Base-by-base conservation (phyloP, 1,284 basidiomycete species). In the Trametes hirsuta region DNA sequence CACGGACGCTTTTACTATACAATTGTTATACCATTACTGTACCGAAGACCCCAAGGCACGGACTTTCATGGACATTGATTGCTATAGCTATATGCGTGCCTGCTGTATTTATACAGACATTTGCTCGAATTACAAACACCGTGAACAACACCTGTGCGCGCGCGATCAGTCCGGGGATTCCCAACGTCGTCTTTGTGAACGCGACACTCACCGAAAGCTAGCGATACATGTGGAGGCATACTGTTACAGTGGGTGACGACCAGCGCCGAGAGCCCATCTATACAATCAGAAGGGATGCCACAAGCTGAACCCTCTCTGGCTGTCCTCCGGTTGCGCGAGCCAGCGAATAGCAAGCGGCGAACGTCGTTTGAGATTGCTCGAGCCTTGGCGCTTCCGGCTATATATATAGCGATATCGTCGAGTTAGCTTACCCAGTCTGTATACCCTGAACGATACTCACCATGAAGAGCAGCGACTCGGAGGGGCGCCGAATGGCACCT, bases 211-310 rank as follows among this genome's bases (percentile, higher is more conserved):
- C 34, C 5, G 18, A 6, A 4, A n/a, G 42, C 51, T 53, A 53
- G 10, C 42, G 52, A 53, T 53, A 53, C 52, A 53, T 22, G 9
- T 37, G 11, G 3, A 6, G 34, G 14, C 11, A 2, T 8, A 24
- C 21, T 11, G 34, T 4, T n/a, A 45, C 30, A 39, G n/a, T 18
- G 9, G 24, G 15, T 25, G 21, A 18, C 6, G 9, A 18, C 21
- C 6, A 14, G 10, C 9, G 8, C 21, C 11, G 22, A 41, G 3
- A 4, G 9, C 0, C 12, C 35, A 4, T 11, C 14, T 8, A 39
- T 8, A 14, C 36, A 4, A 8, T 55, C 39, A 63, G 45, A 63
- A 63, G 0, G 58, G 58, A 37, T 59, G 58, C 62, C 62, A 59
- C 3, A 63, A 55, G 18, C 55, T 63, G 46, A 57, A 59, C 9